Percentiles rank a stretch among this genome's conserved stretches.
phyloP scores from a whole-genome alignment of 2,329 filamentous ascomycete species.

The Fusarium begoniae region DNA sequence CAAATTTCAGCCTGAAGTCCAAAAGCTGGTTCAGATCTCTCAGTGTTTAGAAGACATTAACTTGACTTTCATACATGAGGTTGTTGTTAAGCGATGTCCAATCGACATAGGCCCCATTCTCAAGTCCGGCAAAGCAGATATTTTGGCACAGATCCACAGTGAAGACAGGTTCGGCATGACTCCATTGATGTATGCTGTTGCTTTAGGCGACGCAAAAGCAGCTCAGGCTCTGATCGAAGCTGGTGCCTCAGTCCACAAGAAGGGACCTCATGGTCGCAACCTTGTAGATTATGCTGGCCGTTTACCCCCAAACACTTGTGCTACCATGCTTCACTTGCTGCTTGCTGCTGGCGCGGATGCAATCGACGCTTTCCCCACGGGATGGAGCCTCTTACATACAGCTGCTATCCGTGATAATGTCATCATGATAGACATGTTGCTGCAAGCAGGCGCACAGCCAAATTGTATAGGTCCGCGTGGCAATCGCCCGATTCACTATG shows the following conservation, averaged over 20 bases:
- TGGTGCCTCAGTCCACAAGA: not conserved
- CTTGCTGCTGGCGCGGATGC: accelerated
- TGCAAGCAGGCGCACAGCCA: not conserved
- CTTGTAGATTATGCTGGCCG: accelerated
- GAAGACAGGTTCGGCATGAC: not conserved
- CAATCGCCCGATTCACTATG: not conserved
- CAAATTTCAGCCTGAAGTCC: not conserved
- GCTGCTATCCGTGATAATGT: not conserved
- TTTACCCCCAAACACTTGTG: not conserved
- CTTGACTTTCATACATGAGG: not conserved
- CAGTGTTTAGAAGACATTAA: not conserved
- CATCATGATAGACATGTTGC: accelerated
- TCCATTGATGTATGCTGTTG: not conserved
- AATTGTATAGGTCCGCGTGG: not conserved
- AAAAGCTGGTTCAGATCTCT: not conserved
- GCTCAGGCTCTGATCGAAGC: not conserved
- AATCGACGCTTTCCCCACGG: accelerated
- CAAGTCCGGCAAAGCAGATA: not conserved
- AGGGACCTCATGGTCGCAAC: accelerated
- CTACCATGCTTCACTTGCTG: not conserved
- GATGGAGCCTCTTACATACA: not conserved
- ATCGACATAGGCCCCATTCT: not conserved
- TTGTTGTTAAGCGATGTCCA: not conserved
- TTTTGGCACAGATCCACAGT: not conserved
- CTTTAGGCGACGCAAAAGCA: not conserved